Conservation (phyloP, 2,329 filamentous ascomycete genomes). For the Pseudocercospora musae region DNA sequence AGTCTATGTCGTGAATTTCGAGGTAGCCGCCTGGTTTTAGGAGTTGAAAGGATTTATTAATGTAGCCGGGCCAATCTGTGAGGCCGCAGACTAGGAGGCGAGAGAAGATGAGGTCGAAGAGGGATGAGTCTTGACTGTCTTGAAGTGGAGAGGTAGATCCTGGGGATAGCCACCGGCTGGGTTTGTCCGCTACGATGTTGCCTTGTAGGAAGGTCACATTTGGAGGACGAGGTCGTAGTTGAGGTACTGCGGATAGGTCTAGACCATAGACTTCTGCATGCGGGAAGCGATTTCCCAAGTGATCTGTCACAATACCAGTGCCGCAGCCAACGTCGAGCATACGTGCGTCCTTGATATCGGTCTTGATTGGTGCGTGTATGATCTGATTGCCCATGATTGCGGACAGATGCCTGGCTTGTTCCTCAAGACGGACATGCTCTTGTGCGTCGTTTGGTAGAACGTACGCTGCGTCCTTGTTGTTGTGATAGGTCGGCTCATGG, state of each 20-base stretch:
- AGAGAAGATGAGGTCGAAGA: constrained; percentile 26
- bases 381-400: constrained; percentile 23
- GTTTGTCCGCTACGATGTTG: constrained; percentile 9
- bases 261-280: constrained; percentile 36
- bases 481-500: constrained; percentile 10
- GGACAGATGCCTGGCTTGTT: constrained; percentile 19
- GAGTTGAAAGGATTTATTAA: constrained; percentile 8
- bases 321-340: constrained; percentile 33
- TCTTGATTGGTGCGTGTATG: constrained; percentile 22
- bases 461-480: constrained; percentile 12
- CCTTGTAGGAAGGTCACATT: constrained; percentile 17
- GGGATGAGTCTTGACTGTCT: background rate
- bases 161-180: background rate
- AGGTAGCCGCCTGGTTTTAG: constrained; percentile 22
- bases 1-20: constrained; percentile 24
- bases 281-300: constrained; percentile 15
- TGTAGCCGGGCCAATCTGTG: constrained; percentile 21
- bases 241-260: constrained; percentile 31
- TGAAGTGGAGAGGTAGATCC: background rate
- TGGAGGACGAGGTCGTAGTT: constrained; percentile 17
- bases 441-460: constrained; percentile 17
- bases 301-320: constrained; percentile 28
- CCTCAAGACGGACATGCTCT: constrained; percentile 24
- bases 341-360: constrained; percentile 25
- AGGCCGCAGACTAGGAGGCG: constrained; percentile 24